phyloP scores from a whole-genome alignment of 495 filamentous ascomycete species.

The Letharia columbiana region DNA sequence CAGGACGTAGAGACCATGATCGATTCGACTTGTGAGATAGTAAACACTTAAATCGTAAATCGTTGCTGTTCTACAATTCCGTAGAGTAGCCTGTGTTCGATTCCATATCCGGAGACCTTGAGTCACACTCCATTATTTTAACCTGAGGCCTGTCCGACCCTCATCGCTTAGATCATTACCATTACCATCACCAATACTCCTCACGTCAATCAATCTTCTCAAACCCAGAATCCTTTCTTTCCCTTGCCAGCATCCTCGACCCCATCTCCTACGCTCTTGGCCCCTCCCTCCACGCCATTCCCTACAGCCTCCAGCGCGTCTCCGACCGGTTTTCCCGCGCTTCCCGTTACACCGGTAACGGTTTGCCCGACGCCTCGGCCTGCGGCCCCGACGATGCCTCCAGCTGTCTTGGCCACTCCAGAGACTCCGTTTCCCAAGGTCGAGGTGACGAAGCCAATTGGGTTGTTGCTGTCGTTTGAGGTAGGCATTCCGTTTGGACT shows the following conservation, averaged over 20 bases:
- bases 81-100: no score
- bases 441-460: constrained; percentile 41
- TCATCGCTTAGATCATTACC: no score
- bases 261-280: constrained; percentile 60
- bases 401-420: constrained; percentile 55
- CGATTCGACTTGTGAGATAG: not conserved
- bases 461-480: constrained; percentile 18
- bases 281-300: constrained; percentile 54
- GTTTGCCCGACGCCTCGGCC: constrained; percentile 57
- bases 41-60: not conserved
- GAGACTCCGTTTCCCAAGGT: constrained; percentile 56
- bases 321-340: constrained; percentile 54
- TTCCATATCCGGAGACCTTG: no score
- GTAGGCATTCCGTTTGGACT: constrained; percentile 13
- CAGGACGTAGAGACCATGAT: not conserved
- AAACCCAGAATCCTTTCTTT: constrained; percentile 53
- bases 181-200: constrained; percentile 59
- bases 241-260: constrained; percentile 64
- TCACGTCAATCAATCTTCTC: constrained; percentile 57
- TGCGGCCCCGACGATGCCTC: constrained; percentile 59
- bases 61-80: not conserved
- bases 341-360: constrained; percentile 53
- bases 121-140: no score
- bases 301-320: constrained; percentile 55
- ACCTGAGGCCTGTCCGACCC: constrained; percentile 24